phyloP scores from a whole-genome alignment of 768 basidiomycete genomes.

The Rhodotorula graminis region DNA sequence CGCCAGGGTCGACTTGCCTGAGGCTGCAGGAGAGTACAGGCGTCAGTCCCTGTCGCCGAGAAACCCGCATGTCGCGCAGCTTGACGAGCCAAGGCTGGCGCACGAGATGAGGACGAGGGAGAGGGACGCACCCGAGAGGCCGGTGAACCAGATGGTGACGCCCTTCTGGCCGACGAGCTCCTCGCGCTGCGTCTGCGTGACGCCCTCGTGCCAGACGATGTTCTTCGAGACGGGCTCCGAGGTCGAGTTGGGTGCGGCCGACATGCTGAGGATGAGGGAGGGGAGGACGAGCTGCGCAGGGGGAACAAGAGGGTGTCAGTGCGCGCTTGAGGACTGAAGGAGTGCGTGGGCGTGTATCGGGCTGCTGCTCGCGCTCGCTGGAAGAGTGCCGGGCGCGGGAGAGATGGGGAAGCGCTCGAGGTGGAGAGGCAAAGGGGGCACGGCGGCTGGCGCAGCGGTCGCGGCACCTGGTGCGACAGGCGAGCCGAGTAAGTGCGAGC shows the following conservation, averaged over 20 bases:
- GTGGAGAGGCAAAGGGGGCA: no score
- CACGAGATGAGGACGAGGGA: no score
- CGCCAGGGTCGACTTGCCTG: conserved; percentile 81
- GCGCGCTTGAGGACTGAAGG: no score
- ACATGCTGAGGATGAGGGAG: not conserved
- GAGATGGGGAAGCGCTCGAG: no score
- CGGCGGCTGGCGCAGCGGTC: no score
- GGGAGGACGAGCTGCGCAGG: not conserved
- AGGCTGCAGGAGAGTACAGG: conserved; percentile 14
- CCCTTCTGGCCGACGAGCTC: conserved; percentile 71
- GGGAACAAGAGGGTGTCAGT: not conserved
- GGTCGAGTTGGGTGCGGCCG: conserved; percentile 4
- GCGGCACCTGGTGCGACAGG: no score
- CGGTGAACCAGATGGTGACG: conserved; percentile 92
- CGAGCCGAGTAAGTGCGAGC: no score
- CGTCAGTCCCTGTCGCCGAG: not conserved
- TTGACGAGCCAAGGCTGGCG: no score
- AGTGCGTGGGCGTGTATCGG: no score
- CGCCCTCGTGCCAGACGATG: conserved; percentile 53
- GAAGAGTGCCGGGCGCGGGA: no score
- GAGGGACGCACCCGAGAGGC: conserved; percentile 57
- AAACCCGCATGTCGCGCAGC: no score
- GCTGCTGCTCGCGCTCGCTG: no score
- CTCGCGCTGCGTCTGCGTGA: conserved; percentile 63
- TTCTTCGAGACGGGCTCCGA: conserved; percentile 46